Conservation (phyloP, 2,329 filamentous ascomycete genomes). For the Diplodia mutila region DNA sequence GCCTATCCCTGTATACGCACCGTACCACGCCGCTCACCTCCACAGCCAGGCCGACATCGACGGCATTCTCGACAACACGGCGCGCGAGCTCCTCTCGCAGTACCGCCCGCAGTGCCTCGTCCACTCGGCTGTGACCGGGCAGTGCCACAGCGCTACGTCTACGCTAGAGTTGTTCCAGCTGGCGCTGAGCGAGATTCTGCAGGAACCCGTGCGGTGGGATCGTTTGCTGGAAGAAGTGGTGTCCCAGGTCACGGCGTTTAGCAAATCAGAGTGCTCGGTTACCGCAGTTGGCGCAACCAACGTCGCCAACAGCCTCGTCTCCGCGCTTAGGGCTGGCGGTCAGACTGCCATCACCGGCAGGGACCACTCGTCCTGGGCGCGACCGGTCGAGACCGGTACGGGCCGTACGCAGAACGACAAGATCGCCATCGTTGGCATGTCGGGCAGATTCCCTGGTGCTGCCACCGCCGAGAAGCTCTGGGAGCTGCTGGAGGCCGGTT, state of each 20-base stretch:
- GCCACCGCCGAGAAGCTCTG: constrained; percentile 73
- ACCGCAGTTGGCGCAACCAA: constrained; percentile 57
- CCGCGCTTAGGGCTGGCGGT: constrained; percentile 57
- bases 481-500: constrained; percentile 73
- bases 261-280: constrained; percentile 49
- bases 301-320: constrained; percentile 59
- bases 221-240: constrained; percentile 53
- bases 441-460: constrained; percentile 75
- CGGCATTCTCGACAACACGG: constrained; percentile 51
- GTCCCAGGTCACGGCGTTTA: constrained; percentile 49
- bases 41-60: constrained; percentile 56
- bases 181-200: constrained; percentile 51
- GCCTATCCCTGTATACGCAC: constrained; percentile 60
- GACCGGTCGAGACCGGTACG: constrained; percentile 32
- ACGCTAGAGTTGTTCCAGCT: constrained; percentile 51
- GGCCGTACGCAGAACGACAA: constrained; percentile 64
- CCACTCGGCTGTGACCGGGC: constrained; percentile 53
- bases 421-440: constrained; percentile 84
- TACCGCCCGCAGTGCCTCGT: constrained; percentile 49
- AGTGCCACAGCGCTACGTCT: constrained; percentile 50
- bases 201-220: constrained; percentile 55
- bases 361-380: constrained; percentile 51
- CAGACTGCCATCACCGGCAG: constrained; percentile 48
- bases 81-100: constrained; percentile 47
- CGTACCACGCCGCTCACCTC: constrained; percentile 63